phyloP scores from a whole-genome alignment of 129 eudicot genomes.

The Erigeron canadensis region DNA sequence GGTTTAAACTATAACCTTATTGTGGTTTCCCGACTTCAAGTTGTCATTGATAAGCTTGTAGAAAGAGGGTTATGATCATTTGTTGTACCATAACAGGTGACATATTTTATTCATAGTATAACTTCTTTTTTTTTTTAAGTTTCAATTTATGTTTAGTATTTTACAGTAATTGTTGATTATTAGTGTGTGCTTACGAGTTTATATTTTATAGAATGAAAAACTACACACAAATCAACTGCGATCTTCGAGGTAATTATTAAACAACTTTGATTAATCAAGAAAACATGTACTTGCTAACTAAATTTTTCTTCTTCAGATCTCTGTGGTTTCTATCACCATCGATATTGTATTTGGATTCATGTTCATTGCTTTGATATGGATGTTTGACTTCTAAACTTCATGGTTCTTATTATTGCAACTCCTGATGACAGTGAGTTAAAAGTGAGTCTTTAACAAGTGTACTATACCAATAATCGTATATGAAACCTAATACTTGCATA shows the following conservation, averaged over 20 bases:
- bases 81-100: too few relatives aligned
- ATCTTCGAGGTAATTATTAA: neutral
- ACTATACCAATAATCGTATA: neutral
- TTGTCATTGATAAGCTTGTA: too few relatives aligned
- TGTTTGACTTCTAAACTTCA: conserved; percentile 78
- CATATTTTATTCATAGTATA: too few relatives aligned
- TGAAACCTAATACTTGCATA: conserved; percentile 1
- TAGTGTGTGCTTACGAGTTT: conserved; percentile 69
- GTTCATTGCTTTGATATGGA: conserved; percentile 75
- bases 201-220: conserved; percentile 69
- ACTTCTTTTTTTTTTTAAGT: too few relatives aligned
- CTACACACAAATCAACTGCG: conserved; percentile 48
- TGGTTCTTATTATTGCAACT: conserved; percentile 72
- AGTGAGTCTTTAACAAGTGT: neutral
- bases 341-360: conserved; percentile 74
- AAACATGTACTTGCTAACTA: neutral
- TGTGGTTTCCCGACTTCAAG: too few relatives aligned
- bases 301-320: conserved; percentile 43
- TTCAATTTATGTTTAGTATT: too few relatives aligned
- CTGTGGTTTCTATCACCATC: conserved; percentile 67
- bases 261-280: neutral
- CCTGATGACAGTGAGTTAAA: conserved; percentile 70
- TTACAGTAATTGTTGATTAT: too few relatives aligned
- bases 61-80: too few relatives aligned
- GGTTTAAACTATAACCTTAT: too few relatives aligned